Base-by-base conservation (phyloP, 768 basidiomycete species). In the Dentipellis sp. region DNA sequence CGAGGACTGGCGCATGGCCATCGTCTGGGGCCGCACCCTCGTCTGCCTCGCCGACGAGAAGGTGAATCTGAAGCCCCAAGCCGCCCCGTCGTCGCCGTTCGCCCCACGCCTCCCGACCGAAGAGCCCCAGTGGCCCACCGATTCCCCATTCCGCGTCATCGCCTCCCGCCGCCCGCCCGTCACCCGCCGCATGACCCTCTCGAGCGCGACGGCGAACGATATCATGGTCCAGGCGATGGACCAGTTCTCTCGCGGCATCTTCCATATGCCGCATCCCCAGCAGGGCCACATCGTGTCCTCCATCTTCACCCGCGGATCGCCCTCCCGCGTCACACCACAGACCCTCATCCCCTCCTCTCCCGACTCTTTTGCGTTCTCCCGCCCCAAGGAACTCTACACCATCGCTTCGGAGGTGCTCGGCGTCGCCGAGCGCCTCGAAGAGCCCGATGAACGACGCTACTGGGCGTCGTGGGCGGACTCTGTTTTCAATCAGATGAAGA, bases 1-100 rank as follows among this genome's bases (percentile, higher is more conserved):
- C 7, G 81, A 84, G 62, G 82, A 86, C 67, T 88, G 84, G 84
- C 76, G 79, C 34, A 79, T 86, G 77, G 78, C 82, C 14, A 72
- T 85, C 60, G 72, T 79, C 51, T 84, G 82, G 82, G 84, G 84
- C 1, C 79, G 84, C 60, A 79, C 81, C 6, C 73, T 86, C 53
- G 78, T 86, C 55, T 74, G 73, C 52, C 69, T 88, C 58, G 79
- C 83, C 12, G 80, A 82, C 56, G 79, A 82, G 21, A 66, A 65
- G 59, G 38, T 64, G 29, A 53, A 68, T 52, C 62, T 78, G 34
- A 62, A 19, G 17, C 22, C 54, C 7, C n/a, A 21, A 23, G 37
- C 59, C 6, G 21, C 35, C 10, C 50, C 51, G 34, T 51, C 38
- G 40, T 57, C 46, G 21, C 53, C 61, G 39, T 54, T 50, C 22